Percentiles rank a stretch among this genome's conserved stretches.
phyloP scores from a whole-genome alignment of 805 yeast species.

The Wickerhamiella alocasiicola region DNA sequence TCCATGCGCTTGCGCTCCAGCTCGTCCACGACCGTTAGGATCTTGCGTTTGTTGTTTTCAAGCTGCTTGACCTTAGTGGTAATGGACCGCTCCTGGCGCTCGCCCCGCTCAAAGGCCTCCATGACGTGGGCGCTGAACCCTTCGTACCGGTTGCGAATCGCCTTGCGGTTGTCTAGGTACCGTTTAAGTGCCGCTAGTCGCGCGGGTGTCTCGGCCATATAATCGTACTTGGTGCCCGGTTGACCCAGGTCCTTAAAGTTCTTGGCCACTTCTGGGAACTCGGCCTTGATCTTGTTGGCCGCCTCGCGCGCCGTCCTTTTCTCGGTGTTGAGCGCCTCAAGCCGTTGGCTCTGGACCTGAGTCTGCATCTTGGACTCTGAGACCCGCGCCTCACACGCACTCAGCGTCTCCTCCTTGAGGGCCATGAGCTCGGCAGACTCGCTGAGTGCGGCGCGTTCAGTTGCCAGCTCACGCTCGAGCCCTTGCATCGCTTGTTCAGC shows the following conservation, averaged over 20 bases:
- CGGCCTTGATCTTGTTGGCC: not conserved
- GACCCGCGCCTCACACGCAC: not conserved
- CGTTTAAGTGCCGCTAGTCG: not conserved
- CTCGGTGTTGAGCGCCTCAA: not conserved
- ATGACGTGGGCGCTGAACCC: constrained; percentile 10
- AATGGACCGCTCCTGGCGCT: constrained; percentile 68
- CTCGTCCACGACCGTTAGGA: constrained; percentile 73
- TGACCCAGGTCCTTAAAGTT: constrained; percentile 45
- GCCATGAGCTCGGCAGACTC: constrained; percentile 5
- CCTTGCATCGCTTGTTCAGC: constrained; percentile 10
- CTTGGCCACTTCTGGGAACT: constrained; percentile 44
- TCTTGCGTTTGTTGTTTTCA: constrained; percentile 78
- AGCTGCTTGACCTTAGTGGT: constrained; percentile 74
- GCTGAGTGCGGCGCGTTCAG: constrained; percentile 28
- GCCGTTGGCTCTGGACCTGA: constrained; percentile 13
- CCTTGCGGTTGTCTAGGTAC: not conserved
- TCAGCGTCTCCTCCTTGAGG: constrained; percentile 8
- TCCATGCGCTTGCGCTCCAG: constrained; percentile 76
- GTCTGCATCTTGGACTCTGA: constrained; percentile 14
- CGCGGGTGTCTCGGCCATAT: not conserved
- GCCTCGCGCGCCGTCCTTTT: not conserved
- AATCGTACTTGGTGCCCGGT: constrained; percentile 5
- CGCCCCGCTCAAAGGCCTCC: constrained; percentile 28
- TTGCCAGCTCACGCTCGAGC: constrained; percentile 25
- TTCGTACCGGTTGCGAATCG: constrained; percentile 9